Percentiles rank a stretch among this genome's conserved stretches.
Evolutionary conservation across 495 filamentous ascomycete species (phyloP).

Genomic region (Mytilinidion resinicola): DNA sequence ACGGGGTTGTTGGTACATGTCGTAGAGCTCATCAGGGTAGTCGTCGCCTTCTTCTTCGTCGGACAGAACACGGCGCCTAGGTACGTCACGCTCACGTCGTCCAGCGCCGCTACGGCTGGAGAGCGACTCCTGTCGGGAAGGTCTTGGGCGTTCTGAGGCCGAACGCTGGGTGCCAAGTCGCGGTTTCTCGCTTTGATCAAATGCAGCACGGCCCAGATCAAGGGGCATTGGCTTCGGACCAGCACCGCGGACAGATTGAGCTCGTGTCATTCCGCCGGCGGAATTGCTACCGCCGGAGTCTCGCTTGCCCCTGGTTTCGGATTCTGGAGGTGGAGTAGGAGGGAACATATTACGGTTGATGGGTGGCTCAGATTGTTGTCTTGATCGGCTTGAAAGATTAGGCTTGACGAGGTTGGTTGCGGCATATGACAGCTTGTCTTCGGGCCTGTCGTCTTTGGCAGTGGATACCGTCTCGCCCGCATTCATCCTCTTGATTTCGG

Average conservation of each 20-base stretch:
- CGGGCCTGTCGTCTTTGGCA: slow-evolving; percentile 65
- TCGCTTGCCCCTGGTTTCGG: slow-evolving; percentile 47
- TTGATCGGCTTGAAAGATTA: slow-evolving; percentile 61
- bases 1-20: slow-evolving; percentile 48
- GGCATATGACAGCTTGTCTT: slow-evolving; percentile 78
- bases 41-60: slow-evolving; percentile 44
- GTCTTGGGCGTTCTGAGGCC: slow-evolving; percentile 33
- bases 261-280: slow-evolving; percentile 19
- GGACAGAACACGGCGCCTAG: slow-evolving; percentile 10
- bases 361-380: slow-evolving; percentile 83
- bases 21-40: slow-evolving; percentile 63
- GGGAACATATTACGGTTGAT: slow-evolving; percentile 84
- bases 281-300: slow-evolving; percentile 10
- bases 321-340: slow-evolving; percentile 90
- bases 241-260: slow-evolving; percentile 30
- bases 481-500: slow-evolving; percentile 61
- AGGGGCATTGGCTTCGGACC: slow-evolving; percentile 34
- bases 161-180: slow-evolving; percentile 33
- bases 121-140: slow-evolving; percentile 15
- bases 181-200: slow-evolving; percentile 32
- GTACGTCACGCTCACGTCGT: slow-evolving; percentile 20
- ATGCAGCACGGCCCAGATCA: slow-evolving; percentile 37
- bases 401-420: slow-evolving; percentile 87
- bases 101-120: not conserved
- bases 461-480: slow-evolving; percentile 28